These are phyloP conservation scores for Colletotrichum lini DNA, from an alignment of 2,329 filamentous ascomycete genomes.

Conservation along the genomic window DNA sequence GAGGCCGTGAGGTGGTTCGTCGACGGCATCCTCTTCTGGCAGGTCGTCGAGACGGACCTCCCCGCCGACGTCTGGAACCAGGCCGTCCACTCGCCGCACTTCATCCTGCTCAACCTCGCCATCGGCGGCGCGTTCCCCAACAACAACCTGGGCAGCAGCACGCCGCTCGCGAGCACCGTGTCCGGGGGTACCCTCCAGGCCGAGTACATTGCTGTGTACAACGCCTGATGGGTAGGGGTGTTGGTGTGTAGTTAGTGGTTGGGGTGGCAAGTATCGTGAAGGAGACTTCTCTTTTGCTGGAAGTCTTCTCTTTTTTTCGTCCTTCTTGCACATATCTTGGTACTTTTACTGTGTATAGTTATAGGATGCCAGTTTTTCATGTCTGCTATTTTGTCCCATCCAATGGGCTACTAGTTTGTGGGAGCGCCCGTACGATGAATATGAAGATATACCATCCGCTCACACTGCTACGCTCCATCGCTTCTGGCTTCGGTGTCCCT, in stretches of 20 bases:
- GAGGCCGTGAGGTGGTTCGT: constrained; percentile 55
- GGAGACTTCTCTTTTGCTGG: background rate
- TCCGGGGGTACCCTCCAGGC: constrained; percentile 42
- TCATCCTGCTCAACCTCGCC: constrained; percentile 57
- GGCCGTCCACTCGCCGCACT: constrained; percentile 50
- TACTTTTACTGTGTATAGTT: background rate
- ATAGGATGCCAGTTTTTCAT: no score
- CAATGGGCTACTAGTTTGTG: no score
- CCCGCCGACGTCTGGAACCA: constrained; percentile 50
- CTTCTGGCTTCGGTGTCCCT: no score
- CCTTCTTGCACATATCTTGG: background rate
- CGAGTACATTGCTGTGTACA: constrained; percentile 45
- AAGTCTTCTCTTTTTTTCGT: fast-evolving
- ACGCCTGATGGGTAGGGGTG: background rate
- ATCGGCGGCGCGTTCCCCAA: constrained; percentile 56
- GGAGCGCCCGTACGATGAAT: no score
- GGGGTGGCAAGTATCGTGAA: background rate
- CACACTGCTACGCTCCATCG: no score
- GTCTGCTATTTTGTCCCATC: no score
- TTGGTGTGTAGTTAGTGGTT: background rate
- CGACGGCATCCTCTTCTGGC: constrained; percentile 50
- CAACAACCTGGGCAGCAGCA: constrained; percentile 28
- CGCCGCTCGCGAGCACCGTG: constrained; percentile 34
- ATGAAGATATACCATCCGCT: no score
- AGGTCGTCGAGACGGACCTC: constrained; percentile 47